phyloP scores from a whole-genome alignment of 345 rosid genomes.

The Populus davidiana region DNA sequence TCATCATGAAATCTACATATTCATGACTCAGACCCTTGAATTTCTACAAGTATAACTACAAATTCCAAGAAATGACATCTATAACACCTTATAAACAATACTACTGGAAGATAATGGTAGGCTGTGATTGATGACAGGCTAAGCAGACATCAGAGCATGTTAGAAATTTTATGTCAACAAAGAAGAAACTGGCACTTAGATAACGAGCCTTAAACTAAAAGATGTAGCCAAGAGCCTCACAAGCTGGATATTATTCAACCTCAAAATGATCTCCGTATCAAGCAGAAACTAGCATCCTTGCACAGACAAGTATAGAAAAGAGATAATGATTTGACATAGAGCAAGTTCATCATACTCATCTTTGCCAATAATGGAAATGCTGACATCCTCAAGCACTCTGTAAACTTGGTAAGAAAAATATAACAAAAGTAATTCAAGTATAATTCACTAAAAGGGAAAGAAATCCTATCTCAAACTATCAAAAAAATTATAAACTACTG shows the following conservation, averaged over 20 bases:
- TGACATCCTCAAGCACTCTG: conserved; percentile 89
- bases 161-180: background rate
- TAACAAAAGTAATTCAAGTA: background rate
- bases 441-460: background rate
- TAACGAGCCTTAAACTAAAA: background rate
- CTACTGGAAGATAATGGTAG: background rate
- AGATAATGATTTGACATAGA: conserved; percentile 47
- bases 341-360: conserved; percentile 99
- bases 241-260: background rate
- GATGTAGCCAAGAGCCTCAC: background rate
- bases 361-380: conserved; percentile 86
- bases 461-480: background rate
- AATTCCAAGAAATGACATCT: no score
- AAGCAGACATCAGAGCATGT: background rate
- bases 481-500: background rate
- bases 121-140: background rate
- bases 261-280: background rate
- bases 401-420: conserved; percentile 51
- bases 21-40: background rate
- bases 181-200: background rate
- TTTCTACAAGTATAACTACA: background rate
- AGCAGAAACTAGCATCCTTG: background rate
- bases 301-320: conserved; percentile 6
- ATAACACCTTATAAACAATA: no score
- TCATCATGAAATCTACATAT: no score